Conservation (phyloP, 306 rosid genomes). For the Mimosa bimucronata region DNA sequence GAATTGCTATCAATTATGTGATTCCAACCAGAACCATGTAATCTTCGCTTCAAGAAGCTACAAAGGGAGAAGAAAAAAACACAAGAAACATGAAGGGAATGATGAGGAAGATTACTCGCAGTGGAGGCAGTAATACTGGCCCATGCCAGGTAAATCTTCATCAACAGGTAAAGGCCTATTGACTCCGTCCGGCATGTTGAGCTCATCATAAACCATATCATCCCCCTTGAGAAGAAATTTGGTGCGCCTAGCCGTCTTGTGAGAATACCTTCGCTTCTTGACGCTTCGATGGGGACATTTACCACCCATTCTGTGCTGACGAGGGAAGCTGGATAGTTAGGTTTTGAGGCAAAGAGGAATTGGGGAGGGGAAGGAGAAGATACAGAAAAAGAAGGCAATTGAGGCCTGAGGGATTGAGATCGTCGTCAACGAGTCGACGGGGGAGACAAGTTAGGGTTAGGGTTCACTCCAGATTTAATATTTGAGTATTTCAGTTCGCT, state of each 20-base stretch:
- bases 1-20: neutral
- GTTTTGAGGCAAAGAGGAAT: neutral
- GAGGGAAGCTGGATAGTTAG: neutral
- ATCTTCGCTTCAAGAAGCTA: neutral
- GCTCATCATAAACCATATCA: conserved; percentile 76
- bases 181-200: conserved; percentile 58
- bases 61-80: neutral
- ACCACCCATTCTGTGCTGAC: conserved; percentile 69
- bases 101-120: conserved; percentile 63
- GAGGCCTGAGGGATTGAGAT: too few species aligned
- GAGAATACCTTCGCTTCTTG: conserved; percentile 84
- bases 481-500: too few species aligned
- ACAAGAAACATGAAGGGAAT: neutral
- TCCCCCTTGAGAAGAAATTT: conserved; percentile 78
- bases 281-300: conserved; percentile 92
- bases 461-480: too few species aligned
- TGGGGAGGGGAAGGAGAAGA: too few species aligned
- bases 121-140: conserved; percentile 76
- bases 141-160: conserved; percentile 96
- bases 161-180: conserved; percentile 60
- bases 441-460: too few species aligned
- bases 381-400: too few species aligned
- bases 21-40: neutral
- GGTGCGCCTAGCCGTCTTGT: conserved; percentile 76
- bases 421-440: too few species aligned